Conservation (phyloP, 1,139 yeast genomes). For the Debaryomyces robertsiae region DNA sequence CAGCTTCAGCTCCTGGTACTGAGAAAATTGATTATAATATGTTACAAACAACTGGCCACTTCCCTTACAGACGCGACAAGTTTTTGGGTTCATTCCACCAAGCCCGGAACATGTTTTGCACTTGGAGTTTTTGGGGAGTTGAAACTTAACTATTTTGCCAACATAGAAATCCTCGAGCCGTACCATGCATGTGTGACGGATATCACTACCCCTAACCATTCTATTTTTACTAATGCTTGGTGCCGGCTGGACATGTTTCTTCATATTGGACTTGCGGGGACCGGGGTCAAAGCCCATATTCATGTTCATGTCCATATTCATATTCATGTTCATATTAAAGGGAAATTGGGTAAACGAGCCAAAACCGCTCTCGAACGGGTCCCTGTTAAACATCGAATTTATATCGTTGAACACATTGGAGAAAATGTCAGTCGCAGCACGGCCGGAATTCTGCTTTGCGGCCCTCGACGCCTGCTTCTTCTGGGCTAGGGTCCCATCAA, state of each 20-base stretch:
- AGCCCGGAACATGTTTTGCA: slow-evolving; percentile 39
- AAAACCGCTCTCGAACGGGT: slow-evolving; percentile 15
- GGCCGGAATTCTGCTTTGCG: slow-evolving; percentile 13
- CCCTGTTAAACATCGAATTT: slow-evolving; percentile 32
- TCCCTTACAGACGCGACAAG: slow-evolving; percentile 42
- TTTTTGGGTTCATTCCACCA: slow-evolving; percentile 40
- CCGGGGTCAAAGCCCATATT: slow-evolving; percentile 15
- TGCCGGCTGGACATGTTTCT: slow-evolving; percentile 27
- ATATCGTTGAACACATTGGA: slow-evolving; percentile 44
- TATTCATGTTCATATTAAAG: slow-evolving; percentile 11
- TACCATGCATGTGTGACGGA: slow-evolving; percentile 44
- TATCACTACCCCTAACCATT: slow-evolving; percentile 35
- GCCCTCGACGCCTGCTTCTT: slow-evolving; percentile 9
- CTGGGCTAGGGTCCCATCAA: slow-evolving; percentile 32
- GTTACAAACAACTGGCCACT: slow-evolving; percentile 40
- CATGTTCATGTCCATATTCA: slow-evolving; percentile 14
- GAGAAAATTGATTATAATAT: slow-evolving; percentile 34
- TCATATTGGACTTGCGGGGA: slow-evolving; percentile 14
- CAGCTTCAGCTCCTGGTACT: slow-evolving; percentile 35
- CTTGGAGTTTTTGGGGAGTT: slow-evolving; percentile 40
- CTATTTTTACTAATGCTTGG: slow-evolving; percentile 15
- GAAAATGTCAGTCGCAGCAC: slow-evolving; percentile 32
- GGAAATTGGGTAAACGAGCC: slow-evolving; percentile 14
- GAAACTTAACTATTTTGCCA: slow-evolving; percentile 45
- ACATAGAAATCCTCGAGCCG: slow-evolving; percentile 38